Evolutionary conservation across 129 eudicot genomes (phyloP).

Genomic region (Apium graveolens): DNA sequence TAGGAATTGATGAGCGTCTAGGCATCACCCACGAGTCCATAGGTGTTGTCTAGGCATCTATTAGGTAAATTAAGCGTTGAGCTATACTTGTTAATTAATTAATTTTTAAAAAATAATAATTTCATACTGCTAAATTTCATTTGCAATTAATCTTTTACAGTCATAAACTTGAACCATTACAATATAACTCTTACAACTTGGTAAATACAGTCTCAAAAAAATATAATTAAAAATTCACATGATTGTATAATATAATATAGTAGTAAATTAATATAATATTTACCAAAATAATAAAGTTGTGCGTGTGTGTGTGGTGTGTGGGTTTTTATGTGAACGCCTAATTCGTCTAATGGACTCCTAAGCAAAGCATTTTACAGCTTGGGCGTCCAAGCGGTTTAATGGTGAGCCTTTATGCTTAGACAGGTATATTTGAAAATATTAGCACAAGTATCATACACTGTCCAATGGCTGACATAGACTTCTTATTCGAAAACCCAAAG

Average conservation of each 20-base stretch:
- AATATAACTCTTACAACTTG: neutral
- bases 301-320: neutral
- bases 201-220: neutral
- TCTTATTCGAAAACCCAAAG: constrained; percentile 66
- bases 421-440: neutral
- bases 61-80: neutral
- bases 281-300: neutral
- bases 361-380: neutral
- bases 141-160: neutral
- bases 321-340: neutral
- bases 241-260: neutral
- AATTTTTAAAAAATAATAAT: neutral
- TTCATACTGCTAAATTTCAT: neutral
- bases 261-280: neutral
- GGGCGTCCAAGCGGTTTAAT: neutral
- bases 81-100: neutral
- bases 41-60: neutral
- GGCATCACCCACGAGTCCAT: neutral
- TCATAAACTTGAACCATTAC: neutral
- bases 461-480: constrained; percentile 53
- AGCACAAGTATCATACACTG: constrained; percentile 37
- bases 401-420: neutral
- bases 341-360: neutral
- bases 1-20: neutral
- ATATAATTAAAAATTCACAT: neutral